phyloP scores from a whole-genome alignment of 1,139 yeast genomes.

The Suhomyces coccinellae region DNA sequence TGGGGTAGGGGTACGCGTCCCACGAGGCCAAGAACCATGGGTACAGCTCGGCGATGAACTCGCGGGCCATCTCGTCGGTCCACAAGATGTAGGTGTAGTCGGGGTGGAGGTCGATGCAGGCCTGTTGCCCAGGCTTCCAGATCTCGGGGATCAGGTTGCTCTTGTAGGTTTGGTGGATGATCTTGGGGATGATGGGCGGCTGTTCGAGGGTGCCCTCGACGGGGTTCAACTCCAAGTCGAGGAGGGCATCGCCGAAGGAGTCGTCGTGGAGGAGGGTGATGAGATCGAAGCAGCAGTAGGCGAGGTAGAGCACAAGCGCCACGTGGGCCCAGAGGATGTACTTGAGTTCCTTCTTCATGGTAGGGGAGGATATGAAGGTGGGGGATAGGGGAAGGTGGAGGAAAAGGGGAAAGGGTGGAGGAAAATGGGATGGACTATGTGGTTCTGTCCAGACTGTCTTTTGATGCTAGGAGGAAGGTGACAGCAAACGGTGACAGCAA shows the following conservation, averaged over 20 bases:
- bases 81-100: constrained; percentile 85
- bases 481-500: too few relatives aligned
- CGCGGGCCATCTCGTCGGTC: constrained; percentile 85
- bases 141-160: constrained; percentile 72
- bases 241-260: constrained; percentile 60
- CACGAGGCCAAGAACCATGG: constrained; percentile 85
- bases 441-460: too few relatives aligned
- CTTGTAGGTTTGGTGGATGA: constrained; percentile 92
- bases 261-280: constrained; percentile 76
- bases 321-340: constrained; percentile 60
- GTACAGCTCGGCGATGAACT: constrained; percentile 73
- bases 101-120: constrained; percentile 76
- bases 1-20: constrained; percentile 76
- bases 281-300: constrained; percentile 70
- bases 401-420: background rate
- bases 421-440: too few relatives aligned
- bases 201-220: constrained; percentile 37
- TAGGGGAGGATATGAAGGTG: background rate
- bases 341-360: constrained; percentile 60
- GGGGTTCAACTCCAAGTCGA: constrained; percentile 58
- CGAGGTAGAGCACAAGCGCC: constrained; percentile 52
- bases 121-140: constrained; percentile 78
- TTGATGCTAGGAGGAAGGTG: too few relatives aligned
- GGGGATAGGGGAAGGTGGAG: background rate
- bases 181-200: constrained; percentile 73